Evolutionary conservation across 1,139 yeast genomes (phyloP), one percentile per base, ranked within the genome.

Genomic region (Protomyces macrosporus): DNA sequence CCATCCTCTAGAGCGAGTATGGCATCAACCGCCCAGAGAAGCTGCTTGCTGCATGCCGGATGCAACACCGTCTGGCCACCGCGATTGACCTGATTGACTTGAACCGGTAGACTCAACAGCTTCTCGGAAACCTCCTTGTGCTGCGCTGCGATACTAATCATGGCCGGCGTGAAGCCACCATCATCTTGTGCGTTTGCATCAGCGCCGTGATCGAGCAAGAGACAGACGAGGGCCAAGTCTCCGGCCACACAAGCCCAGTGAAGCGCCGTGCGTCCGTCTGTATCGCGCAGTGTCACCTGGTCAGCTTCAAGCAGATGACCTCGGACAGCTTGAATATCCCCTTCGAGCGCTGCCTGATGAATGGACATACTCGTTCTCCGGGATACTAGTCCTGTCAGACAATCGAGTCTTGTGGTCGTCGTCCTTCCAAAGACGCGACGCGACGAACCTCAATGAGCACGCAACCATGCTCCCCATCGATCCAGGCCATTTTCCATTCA

Each of bases 201-300:
- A 16, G 50, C 54, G 35, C 53, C 67, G 45, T 52, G 53, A 39
- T 42, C 35, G 12, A 87, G 73, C 12, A 88, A 75, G 52, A 77
- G 73, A 50, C 81, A 74, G 1, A 84, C 85, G 35, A 87, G 77
- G 39, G 82, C 84, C 9, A 75, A 70, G 67, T 85, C 80, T 64
- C 84, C 82, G 69, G 80, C 79, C 0, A 96, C 84, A 45, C 86
- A 83, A 0, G 97, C 97, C 97, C 97, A 91, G 72, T 89, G 95
- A 59, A 91, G 76, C 3, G 97, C 88, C 1, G 88, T 85, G 67
- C 98, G 80, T 2, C 53, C 45, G 39, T 60, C 63, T 12, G 23
- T 50, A 32, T 60, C 63, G 32, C 42, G 16, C 32, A 33, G 7
- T 4, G 56, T 53, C 12, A 60, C 45, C 7, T 35, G 48, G 32